Percentiles rank a stretch among this genome's conserved stretches.
These are phyloP conservation scores for Fonsecaea erecta DNA, from an alignment of 2,329 filamentous ascomycete genomes.

Conservation along the genomic window DNA sequence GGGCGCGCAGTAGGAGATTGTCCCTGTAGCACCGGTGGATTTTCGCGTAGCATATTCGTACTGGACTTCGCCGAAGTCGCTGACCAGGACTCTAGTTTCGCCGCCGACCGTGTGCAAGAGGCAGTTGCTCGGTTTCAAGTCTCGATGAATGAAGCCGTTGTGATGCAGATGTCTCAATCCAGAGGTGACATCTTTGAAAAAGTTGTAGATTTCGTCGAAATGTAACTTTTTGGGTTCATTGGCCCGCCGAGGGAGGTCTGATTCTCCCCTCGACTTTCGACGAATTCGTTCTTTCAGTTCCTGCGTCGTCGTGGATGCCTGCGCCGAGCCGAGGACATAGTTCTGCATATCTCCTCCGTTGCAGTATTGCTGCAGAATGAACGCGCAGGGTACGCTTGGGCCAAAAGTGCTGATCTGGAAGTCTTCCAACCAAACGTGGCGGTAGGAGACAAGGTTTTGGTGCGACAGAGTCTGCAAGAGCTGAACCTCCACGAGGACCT, in stretches of 20 bases:
- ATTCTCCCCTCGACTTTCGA: constrained; percentile 76
- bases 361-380: constrained; percentile 97
- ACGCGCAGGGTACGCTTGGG: constrained; percentile 89
- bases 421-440: constrained; percentile 96
- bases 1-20: constrained; percentile 95
- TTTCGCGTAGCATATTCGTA: constrained; percentile 78
- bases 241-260: constrained; percentile 55
- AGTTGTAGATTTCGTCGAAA: constrained; percentile 93
- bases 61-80: constrained; percentile 97
- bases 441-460: constrained; percentile 93
- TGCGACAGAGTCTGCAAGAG: constrained; percentile 89
- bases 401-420: constrained; percentile 82
- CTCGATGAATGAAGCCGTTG: constrained; percentile 92
- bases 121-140: constrained; percentile 95
- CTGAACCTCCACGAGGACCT: constrained; percentile 91
- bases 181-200: constrained; percentile 93
- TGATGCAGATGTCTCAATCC: constrained; percentile 87
- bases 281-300: constrained; percentile 87
- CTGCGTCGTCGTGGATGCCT: constrained; percentile 71
- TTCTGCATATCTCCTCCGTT: constrained; percentile 89
- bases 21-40: constrained; percentile 91
- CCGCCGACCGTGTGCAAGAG: constrained; percentile 77
- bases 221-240: constrained; percentile 61
- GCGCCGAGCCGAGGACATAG: constrained; percentile 75
- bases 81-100: constrained; percentile 81